Conservation (phyloP, 1,284 basidiomycete species). For the Trametes versicolor region DNA sequence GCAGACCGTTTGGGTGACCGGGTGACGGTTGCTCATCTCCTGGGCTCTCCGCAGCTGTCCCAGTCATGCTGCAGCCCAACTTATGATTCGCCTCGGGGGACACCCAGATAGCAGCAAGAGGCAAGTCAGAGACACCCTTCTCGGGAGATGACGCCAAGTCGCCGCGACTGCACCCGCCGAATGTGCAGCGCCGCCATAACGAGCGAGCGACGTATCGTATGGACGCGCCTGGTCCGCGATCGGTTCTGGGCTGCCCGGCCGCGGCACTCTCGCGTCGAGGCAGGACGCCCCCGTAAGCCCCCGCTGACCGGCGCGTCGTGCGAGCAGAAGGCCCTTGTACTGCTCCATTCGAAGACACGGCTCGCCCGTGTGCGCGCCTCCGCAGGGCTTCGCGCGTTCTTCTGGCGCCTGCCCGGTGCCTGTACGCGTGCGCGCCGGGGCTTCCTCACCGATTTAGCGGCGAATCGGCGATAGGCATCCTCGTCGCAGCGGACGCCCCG, state of each 20-base stretch:
- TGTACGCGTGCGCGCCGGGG: constrained; percentile 19
- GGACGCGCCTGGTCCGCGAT: constrained; percentile 6
- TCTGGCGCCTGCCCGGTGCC: constrained; percentile 19
- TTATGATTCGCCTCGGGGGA: background rate
- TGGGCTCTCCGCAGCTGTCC: background rate
- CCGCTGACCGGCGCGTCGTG: constrained; percentile 23
- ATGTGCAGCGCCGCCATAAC: constrained; percentile 4
- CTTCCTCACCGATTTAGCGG: constrained; percentile 20
- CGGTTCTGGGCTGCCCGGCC: constrained; percentile 7
- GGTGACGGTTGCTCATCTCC: constrained; percentile 2
- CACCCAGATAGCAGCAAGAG: background rate
- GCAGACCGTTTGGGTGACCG: constrained; percentile 10
- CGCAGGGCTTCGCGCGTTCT: constrained; percentile 14
- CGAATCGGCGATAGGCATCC: constrained; percentile 34
- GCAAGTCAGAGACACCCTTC: background rate
- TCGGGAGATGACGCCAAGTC: constrained; percentile 20
- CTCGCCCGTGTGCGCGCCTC: constrained; percentile 20
- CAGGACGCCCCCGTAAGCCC: constrained; percentile 28
- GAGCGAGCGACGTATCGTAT: constrained; percentile 1
- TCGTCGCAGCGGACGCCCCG: constrained; percentile 19
- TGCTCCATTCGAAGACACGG: constrained; percentile 22
- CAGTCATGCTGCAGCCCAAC: background rate
- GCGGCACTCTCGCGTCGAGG: constrained; percentile 25
- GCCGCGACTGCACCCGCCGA: constrained; percentile 21
- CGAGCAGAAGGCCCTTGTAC: constrained; percentile 2